These are phyloP conservation scores for Magnusiomyces fungicola DNA, from an alignment of 1,139 yeast genomes.

Conservation along the genomic window DNA sequence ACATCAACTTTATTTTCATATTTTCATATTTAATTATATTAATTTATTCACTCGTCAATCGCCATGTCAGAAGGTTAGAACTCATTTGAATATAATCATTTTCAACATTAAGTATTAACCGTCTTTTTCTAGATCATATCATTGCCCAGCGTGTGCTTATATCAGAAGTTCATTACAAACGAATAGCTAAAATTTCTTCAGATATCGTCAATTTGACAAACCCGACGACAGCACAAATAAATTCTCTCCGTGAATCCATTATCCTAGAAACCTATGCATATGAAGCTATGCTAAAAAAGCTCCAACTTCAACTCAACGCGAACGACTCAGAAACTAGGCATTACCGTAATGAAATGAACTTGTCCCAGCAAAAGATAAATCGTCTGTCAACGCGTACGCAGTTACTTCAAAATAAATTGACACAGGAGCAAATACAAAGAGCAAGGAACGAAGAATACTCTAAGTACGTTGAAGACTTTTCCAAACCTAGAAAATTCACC, in stretches of 20 bases:
- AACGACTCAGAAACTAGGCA: slow-evolving; percentile 1
- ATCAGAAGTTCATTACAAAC: slow-evolving; percentile 6
- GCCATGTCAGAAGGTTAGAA: background rate
- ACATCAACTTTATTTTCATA: background rate
- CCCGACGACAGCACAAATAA: slow-evolving; percentile 1
- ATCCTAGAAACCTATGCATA: slow-evolving; percentile 1
- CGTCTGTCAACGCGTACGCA: background rate
- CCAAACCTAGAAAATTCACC: slow-evolving; percentile 3
- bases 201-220: background rate
- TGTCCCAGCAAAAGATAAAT: background rate
- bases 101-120: background rate
- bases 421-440: slow-evolving; percentile 2
- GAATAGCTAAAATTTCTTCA: slow-evolving; percentile 2
- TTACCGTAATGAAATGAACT: slow-evolving; percentile 2
- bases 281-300: background rate
- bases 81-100: background rate
- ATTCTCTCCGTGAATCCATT: slow-evolving; percentile 1
- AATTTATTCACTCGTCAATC: background rate
- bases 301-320: slow-evolving; percentile 5
- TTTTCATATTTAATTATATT: background rate
- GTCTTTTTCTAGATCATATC: background rate
- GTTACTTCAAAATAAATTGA: background rate
- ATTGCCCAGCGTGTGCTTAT: slow-evolving; percentile 3
- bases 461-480: background rate
- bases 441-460: slow-evolving; percentile 5